phyloP scores from a whole-genome alignment of 2,329 filamentous ascomycete species.

The Exophiala spinifera region DNA sequence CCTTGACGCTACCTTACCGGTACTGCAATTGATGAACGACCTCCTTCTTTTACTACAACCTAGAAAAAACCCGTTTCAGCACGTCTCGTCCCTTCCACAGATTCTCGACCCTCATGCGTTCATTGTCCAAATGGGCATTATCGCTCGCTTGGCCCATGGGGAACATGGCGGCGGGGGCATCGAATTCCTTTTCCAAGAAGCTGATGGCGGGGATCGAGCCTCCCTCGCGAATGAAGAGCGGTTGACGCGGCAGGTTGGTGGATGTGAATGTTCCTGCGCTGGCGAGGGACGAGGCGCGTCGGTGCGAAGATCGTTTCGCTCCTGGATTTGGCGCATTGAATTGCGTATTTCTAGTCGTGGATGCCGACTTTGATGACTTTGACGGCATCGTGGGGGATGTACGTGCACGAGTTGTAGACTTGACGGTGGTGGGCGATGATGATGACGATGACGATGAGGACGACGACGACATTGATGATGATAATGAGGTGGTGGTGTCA shows the following conservation, averaged over 20 bases:
- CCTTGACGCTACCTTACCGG: too few species aligned
- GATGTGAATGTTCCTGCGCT: slow-evolving; percentile 28
- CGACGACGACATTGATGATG: slow-evolving; percentile 20
- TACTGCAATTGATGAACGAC: too few species aligned
- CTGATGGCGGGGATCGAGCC: slow-evolving; percentile 92
- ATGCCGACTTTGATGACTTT: too few species aligned
- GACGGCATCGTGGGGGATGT: neutral
- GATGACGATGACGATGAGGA: slow-evolving; percentile 20
- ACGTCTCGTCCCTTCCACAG: slow-evolving; percentile 89
- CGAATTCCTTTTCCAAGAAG: slow-evolving; percentile 51
- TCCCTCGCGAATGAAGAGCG: slow-evolving; percentile 86
- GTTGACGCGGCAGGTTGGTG: slow-evolving; percentile 23
- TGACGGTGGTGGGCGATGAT: neutral
- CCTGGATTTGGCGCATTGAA: neutral
- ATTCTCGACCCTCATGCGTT: slow-evolving; percentile 83
- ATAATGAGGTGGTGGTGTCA: slow-evolving; percentile 26
- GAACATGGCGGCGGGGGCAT: slow-evolving; percentile 43
- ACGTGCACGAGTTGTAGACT: too few species aligned
- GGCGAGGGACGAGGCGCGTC: slow-evolving; percentile 40
- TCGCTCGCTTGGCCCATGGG: slow-evolving; percentile 95
- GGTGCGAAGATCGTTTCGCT: slow-evolving; percentile 21
- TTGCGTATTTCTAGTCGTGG: too few species aligned
- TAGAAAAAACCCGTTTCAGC: slow-evolving; percentile 75
- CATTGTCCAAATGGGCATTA: slow-evolving; percentile 89
- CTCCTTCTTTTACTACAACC: slow-evolving; percentile 7